Evolutionary conservation across 176 grass and related monocot species (phyloP).

Genomic region (Tuctoria greenei): DNA sequence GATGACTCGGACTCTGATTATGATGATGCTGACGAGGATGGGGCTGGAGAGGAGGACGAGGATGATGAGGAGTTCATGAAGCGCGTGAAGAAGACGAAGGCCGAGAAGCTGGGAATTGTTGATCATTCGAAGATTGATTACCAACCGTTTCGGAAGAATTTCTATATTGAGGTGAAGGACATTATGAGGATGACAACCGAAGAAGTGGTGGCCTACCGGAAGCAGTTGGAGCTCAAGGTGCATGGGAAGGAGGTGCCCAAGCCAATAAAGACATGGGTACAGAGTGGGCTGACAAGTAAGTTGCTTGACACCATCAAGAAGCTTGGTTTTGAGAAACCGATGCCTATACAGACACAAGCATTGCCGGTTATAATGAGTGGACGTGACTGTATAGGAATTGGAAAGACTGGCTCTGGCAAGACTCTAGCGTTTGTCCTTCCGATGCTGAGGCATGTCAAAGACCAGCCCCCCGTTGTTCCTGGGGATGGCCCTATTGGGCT

Average conservation of each 20-base stretch:
- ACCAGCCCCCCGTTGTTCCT: constrained; percentile 74
- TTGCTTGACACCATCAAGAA: constrained; percentile 97
- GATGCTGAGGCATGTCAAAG: constrained; percentile 97
- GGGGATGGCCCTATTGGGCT: constrained; percentile 92
- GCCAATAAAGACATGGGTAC: constrained; percentile 89
- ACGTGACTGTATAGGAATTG: constrained; percentile 92
- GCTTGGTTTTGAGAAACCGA: constrained; percentile 87
- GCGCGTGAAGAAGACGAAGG: constrained; percentile 96
- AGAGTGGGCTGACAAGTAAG: constrained; percentile 88
- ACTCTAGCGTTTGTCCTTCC: constrained; percentile 96
- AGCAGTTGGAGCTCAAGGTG: constrained; percentile 84
- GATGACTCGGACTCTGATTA: constrained; percentile 76
- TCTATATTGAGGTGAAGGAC: constrained; percentile 93
- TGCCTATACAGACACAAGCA: constrained; percentile 88
- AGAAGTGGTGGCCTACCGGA: constrained; percentile 68
- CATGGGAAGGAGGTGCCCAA: constrained; percentile 95
- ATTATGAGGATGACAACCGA: constrained; percentile 73
- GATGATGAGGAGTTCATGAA: constrained; percentile 92
- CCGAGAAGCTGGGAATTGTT: constrained; percentile 79
- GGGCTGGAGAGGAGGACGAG: constrained; percentile 60
- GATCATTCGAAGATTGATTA: constrained; percentile 98
- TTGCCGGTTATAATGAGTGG: constrained; percentile 92
- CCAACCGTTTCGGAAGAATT: constrained; percentile 78
- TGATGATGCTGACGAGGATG: constrained; percentile 46
- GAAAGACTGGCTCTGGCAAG: constrained; percentile 96